These are phyloP conservation scores for Fusarium sp. DNA, from an alignment of 2,329 filamentous ascomycete species.

Conservation along the genomic window DNA sequence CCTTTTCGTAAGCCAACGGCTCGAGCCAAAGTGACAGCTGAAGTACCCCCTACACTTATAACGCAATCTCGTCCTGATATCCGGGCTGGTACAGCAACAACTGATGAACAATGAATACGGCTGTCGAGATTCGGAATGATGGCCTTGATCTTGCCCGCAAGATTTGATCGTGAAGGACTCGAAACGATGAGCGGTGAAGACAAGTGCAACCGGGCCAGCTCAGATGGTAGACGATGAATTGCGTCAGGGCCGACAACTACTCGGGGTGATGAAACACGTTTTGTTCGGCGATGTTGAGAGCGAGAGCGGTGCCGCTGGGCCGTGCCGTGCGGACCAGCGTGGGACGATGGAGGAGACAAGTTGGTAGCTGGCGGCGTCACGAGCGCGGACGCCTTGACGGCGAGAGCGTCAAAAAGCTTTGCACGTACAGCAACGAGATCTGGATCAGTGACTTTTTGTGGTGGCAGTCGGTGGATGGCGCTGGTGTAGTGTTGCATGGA, in stretches of 20 bases:
- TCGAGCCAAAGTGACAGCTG: conserved; percentile 71
- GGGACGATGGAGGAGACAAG: conserved; percentile 32
- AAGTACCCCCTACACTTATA: conserved; percentile 73
- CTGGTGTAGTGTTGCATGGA: conserved; percentile 28
- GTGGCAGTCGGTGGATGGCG: conserved; percentile 20
- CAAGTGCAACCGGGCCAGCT: conserved; percentile 52
- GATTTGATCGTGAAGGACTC: conserved; percentile 55
- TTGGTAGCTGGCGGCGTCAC: conserved; percentile 36
- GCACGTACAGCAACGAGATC: conserved; percentile 35
- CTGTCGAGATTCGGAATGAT: conserved; percentile 53
- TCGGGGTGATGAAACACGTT: conserved; percentile 45
- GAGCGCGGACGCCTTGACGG: conserved; percentile 32
- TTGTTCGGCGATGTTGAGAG: conserved; percentile 4
- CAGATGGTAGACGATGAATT: conserved; percentile 51
- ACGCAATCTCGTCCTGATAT: conserved; percentile 65
- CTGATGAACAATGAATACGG: conserved; percentile 53
- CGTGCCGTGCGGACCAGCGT: conserved; percentile 9
- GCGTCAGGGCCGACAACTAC: conserved; percentile 54
- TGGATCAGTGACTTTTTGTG: conserved; percentile 32
- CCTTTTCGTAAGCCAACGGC: conserved; percentile 66
- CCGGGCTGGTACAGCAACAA: conserved; percentile 37
- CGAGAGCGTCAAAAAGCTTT: conserved; percentile 27
- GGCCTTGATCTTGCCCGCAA: conserved; percentile 52
- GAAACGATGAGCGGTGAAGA: conserved; percentile 55
- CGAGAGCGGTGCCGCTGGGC: conserved; percentile 13